These are phyloP conservation scores for Backusella parvicylindrica DNA, from an alignment of 192 early-diverging fungal genomes.

Conservation along the genomic window DNA sequence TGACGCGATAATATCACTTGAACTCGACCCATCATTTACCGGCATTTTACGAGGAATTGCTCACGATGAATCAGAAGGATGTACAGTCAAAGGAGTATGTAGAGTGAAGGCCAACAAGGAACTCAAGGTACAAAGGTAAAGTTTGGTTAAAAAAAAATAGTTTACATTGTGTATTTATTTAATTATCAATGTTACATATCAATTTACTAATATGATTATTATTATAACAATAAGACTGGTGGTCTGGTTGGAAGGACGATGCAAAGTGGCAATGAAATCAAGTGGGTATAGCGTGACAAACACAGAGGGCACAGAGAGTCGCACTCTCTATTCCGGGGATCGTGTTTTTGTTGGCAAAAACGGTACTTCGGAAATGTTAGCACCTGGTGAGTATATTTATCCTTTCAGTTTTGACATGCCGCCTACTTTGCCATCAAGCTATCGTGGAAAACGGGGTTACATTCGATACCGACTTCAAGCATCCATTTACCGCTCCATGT, in stretches of 20 bases:
- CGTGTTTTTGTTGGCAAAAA: not conserved
- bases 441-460: slow-evolving; percentile 42
- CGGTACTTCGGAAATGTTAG: slow-evolving; percentile 1
- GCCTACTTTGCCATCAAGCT: slow-evolving; percentile 35
- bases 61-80: slow-evolving; percentile 32
- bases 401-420: slow-evolving; percentile 29
- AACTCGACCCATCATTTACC: slow-evolving; percentile 28
- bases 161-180: too few relatives aligned
- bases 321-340: not conserved
- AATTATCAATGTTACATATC: too few relatives aligned
- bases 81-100: slow-evolving; percentile 14
- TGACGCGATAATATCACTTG: slow-evolving; percentile 7
- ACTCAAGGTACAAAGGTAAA: too few relatives aligned
- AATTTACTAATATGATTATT: too few relatives aligned
- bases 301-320: not conserved
- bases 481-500: slow-evolving; percentile 34
- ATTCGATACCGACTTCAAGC: slow-evolving; percentile 43
- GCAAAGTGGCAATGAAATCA: slow-evolving; percentile 19
- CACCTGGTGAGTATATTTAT: slow-evolving; percentile 18
- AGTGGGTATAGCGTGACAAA: not conserved
- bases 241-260: slow-evolving; percentile 25
- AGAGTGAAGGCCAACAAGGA: slow-evolving; percentile 9
- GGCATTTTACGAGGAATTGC: slow-evolving; percentile 23
- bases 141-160: too few relatives aligned
- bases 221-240: slow-evolving; percentile 19